Percentiles rank a stretch among this genome's conserved stretches.
Evolutionary conservation across 176 grass and related monocot genomes (phyloP).

Genomic region (Oryza brachyantha): DNA sequence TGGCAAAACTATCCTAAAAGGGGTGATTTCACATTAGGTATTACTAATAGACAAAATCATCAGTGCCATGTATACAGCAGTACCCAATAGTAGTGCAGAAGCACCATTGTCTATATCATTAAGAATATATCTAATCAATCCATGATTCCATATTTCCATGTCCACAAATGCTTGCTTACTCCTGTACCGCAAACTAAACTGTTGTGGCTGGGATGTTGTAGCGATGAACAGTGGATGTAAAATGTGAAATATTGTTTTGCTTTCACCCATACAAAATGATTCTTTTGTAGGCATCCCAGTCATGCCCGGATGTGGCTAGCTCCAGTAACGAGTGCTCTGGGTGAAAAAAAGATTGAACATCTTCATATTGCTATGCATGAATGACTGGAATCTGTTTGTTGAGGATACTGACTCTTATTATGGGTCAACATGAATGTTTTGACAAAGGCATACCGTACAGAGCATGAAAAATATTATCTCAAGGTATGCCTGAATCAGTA

Average conservation of each 20-base stretch:
- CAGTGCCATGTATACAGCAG: too few species aligned
- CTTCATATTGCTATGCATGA: conserved; percentile 66
- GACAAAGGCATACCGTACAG: conserved; percentile 72
- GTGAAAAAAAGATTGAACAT: conserved; percentile 80
- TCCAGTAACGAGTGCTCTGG: conserved; percentile 71
- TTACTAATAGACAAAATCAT: too few species aligned
- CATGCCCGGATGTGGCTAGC: conserved; percentile 96
- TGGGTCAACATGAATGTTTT: conserved; percentile 96
- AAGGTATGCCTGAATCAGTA: conserved; percentile 46
- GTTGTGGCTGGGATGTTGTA: too few species aligned
- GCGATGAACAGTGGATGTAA: background rate
- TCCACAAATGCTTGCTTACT: too few species aligned
- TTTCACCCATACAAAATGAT: background rate
- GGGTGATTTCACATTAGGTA: too few species aligned
- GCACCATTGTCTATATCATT: too few species aligned
- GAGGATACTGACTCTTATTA: conserved; percentile 74
- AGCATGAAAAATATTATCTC: conserved; percentile 93
- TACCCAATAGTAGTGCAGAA: too few species aligned
- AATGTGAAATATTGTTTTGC: background rate
- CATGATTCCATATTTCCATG: too few species aligned
- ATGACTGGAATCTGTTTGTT: conserved; percentile 77
- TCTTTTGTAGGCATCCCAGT: conserved; percentile 80
- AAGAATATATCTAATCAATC: too few species aligned
- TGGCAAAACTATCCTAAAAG: too few species aligned
- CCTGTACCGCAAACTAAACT: too few species aligned